Evolutionary conservation across 371 early-diverging fungal species (phyloP), one percentile per base, ranked within the genome.

Genomic region (Circinella umbellata): DNA sequence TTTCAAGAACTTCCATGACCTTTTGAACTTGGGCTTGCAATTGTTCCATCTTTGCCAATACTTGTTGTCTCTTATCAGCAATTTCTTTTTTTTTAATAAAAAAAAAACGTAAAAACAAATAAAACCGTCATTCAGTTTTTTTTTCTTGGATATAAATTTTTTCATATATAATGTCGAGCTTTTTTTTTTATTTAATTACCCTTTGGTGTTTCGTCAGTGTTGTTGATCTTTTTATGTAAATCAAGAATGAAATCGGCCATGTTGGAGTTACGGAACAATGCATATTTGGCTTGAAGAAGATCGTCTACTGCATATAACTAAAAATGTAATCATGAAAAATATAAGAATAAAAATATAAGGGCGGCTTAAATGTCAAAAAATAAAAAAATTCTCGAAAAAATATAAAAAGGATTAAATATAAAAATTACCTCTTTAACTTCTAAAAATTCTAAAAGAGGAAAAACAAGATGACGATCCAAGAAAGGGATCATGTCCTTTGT

Each of bases 381-480:
- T 15, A 47, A n/a, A 37, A 37, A 17, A 65, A 51, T 13, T 17
- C 51, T n/a, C 51, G n/a, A 51, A 51, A 51, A 51, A 37, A 61
- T 36, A 18, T 13, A n/a, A 48, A 49, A 68, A 1, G 2, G 14
- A 42, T 51, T 35, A 42, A 11, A 42, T 42, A 42, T 27, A 27
- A 27, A 27, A 3, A 9, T 42, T 84, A 91, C 92, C 81, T 94
- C 88, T 73, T 93, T 93, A 70, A 90, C 77, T 87, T 75, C 85
- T 70, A 96, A 83, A 77, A 95, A 96, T 76, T 95, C 93, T 51
- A 96, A 83, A 72, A 97, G 86, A 55, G 96, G 96, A 69, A 92
- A 91, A 65, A 93, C 92, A 74, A 97, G 90, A 81, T 97, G 97
- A 70, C 94, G 90, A 88, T 97, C 97, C 86, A 97, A 83, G 85